These are phyloP conservation scores for Teunomyces gatunensis DNA, from an alignment of 805 yeast genomes.

Conservation along the genomic window DNA sequence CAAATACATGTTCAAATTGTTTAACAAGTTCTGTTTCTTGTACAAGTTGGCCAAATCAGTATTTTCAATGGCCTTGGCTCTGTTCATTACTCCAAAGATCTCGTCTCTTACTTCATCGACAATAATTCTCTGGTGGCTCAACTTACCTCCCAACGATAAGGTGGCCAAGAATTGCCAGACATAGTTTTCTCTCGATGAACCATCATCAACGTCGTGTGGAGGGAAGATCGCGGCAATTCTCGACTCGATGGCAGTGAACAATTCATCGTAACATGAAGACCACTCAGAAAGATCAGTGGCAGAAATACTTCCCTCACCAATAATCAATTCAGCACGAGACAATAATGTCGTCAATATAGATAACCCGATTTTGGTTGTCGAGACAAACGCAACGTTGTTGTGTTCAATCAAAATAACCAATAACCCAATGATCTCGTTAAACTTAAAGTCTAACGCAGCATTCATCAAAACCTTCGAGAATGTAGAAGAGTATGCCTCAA, in stretches of 20 bases:
- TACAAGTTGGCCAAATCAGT: conserved; percentile 44
- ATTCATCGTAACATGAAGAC: conserved; percentile 76
- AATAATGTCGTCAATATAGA: conserved; percentile 85
- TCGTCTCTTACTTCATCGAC: conserved; percentile 93
- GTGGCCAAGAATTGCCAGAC: conserved; percentile 98
- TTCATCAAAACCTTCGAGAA: conserved; percentile 82
- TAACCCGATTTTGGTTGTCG: conserved; percentile 75
- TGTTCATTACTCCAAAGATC: conserved; percentile 81
- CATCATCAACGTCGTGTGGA: conserved; percentile 51
- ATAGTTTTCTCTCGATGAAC: conserved; percentile 54
- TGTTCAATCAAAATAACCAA: conserved; percentile 67
- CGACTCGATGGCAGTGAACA: conserved; percentile 77
- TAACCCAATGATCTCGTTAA: conserved; percentile 74
- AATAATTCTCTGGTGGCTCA: conserved; percentile 87
- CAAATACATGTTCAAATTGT: conserved; percentile 84
- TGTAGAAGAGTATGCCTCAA: conserved; percentile 76
- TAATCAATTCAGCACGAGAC: conserved; percentile 87
- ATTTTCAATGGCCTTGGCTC: conserved; percentile 62
- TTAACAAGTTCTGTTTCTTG: conserved; percentile 58
- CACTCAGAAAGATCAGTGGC: conserved; percentile 64
- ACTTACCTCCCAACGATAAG: conserved; percentile 83
- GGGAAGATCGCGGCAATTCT: conserved; percentile 81
- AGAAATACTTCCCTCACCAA: conserved; percentile 68
- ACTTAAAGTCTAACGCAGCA: conserved; percentile 76
- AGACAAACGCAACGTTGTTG: conserved; percentile 67